phyloP scores from a whole-genome alignment of 208 protist species.

The Trypanosoma boissoni region DNA sequence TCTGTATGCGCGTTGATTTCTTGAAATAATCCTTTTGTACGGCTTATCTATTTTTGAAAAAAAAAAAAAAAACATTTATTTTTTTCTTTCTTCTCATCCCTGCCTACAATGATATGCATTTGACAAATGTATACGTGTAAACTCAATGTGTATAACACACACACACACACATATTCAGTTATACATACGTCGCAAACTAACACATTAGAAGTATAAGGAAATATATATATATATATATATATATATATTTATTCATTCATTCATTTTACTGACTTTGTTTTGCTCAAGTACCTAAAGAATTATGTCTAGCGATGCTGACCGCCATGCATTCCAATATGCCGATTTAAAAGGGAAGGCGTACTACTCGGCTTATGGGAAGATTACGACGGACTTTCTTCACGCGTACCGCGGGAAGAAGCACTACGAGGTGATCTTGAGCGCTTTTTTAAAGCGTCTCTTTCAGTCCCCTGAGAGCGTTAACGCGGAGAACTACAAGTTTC shows the following conservation, averaged over 20 bases:
- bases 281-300: no score
- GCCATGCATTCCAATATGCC: constrained; percentile 76
- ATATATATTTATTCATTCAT: no score
- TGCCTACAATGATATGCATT: no score
- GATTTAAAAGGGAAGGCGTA: constrained; percentile 55
- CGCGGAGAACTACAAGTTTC: constrained; percentile 34
- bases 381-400: constrained; percentile 58
- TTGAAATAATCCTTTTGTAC: constrained; percentile 1
- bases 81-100: no score
- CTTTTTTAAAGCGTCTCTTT: constrained; percentile 44
- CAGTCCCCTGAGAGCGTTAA: constrained; percentile 30
- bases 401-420: constrained; percentile 41
- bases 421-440: constrained; percentile 57
- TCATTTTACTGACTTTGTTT: no score
- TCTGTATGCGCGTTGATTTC: constrained; percentile 7
- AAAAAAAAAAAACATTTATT: not conserved
- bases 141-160: no score
- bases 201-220: no score
- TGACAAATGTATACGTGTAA: no score
- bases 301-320: constrained; percentile 29
- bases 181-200: no score
- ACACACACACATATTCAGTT: no score
- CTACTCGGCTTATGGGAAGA: constrained; percentile 62
- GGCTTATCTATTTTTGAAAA: constrained; percentile 8
- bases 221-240: no score